phyloP scores from a whole-genome alignment of 2,329 filamentous ascomycete species.

The Sphaerulina populicola region DNA sequence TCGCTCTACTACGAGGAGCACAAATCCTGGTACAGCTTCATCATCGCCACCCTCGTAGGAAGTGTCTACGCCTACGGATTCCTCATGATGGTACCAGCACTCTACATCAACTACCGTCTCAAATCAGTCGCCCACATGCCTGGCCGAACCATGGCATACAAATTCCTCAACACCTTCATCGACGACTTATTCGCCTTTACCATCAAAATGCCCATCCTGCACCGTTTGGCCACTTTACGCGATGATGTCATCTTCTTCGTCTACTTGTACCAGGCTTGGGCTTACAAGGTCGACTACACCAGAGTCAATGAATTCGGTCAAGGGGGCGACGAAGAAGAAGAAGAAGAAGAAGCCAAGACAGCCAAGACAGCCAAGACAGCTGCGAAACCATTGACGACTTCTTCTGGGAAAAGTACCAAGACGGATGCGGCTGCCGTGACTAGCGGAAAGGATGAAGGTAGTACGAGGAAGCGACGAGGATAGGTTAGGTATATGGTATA shows the following conservation, averaged over 20 bases:
- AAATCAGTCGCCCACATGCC: constrained; percentile 93
- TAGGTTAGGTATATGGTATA: neutral
- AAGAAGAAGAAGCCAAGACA: constrained; percentile 44
- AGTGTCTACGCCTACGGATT: constrained; percentile 98
- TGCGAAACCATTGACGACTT: constrained; percentile 34
- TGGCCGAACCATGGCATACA: constrained; percentile 92
- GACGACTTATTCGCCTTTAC: constrained; percentile 98
- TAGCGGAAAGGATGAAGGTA: constrained; percentile 7
- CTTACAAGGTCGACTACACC: constrained; percentile 83
- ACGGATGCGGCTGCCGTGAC: constrained; percentile 5
- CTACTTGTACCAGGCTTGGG: constrained; percentile 89
- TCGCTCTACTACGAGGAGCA: constrained; percentile 86
- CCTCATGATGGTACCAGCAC: constrained; percentile 93
- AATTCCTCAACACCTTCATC: constrained; percentile 97
- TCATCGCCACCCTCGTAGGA: constrained; percentile 89
- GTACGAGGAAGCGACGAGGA: constrained; percentile 1
- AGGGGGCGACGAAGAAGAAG: constrained; percentile 77
- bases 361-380: constrained; percentile 45
- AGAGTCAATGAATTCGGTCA: constrained; percentile 97
- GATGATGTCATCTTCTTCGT: constrained; percentile 98
- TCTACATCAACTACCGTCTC: constrained; percentile 98
- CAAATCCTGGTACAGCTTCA: constrained; percentile 87
- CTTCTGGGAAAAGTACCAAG: constrained; percentile 20
- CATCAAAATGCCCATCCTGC: constrained; percentile 96
- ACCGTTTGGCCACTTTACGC: constrained; percentile 81